Base-by-base conservation (phyloP, 2,329 filamentous ascomycete genomes). In the Elsinoe perseae region DNA sequence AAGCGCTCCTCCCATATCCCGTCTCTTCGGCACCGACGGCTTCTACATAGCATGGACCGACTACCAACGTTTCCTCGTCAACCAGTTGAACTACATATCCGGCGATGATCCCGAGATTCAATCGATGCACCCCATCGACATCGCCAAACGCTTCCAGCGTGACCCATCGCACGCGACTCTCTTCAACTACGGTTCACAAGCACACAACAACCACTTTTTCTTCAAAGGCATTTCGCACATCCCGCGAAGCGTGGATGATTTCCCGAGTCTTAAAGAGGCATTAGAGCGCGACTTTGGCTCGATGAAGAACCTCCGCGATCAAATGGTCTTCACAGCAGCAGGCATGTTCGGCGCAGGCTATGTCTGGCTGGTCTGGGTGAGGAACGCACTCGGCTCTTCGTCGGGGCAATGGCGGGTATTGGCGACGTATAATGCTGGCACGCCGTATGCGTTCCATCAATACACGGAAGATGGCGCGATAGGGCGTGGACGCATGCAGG, bases 141-240 rank as follows among this genome's bases (percentile, higher is more conserved):
- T 56, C 12, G 50, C 54, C 63, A 89, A 86, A 81, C 77, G 82
- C 66, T 85, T 85, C 58, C 87, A 92, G 59, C 89, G 90, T 71
- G 82, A 93, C 66, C 86, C 92, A 43, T 78, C 79, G 63, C 78
- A 81, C 61, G 93, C 93, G 40, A 79, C 85, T 64, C 77, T 86
- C 69, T 98, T 98, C 83, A 98, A 97, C 80, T 83, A 95, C 71
- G 93, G 93, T 71, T 95, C 89, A 65, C 95, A 95, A 87, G 88
- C 89, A 56, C 86, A 88, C 79, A 97, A 97, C 81, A 96, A 84
- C 72, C 80, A 84, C 69, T 86, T 89, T 77, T 92, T 89, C 81
- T 91, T 92, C 79, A 70, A 80, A 63, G 58, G 59, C 57, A 64
- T 65, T 58, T 61, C 60, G 25, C 61, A 59, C 20, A 23, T 50